Evolutionary conservation across 2,329 filamentous ascomycete genomes (phyloP).

Genomic region (Aspergillus sp.): DNA sequence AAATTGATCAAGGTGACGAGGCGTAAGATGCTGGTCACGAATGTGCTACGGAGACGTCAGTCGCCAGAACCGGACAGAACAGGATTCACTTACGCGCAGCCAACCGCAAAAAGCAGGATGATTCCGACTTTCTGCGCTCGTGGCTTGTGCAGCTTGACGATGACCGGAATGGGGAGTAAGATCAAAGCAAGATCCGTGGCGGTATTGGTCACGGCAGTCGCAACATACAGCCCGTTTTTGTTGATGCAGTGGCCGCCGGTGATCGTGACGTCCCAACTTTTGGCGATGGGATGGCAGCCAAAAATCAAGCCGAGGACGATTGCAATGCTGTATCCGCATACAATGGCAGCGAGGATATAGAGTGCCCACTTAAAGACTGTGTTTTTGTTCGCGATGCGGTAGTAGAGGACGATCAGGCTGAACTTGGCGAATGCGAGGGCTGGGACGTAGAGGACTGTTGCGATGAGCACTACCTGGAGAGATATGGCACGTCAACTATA

Average conservation of each 20-base stretch:
- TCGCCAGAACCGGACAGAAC: neutral
- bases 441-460: constrained; percentile 14
- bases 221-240: constrained; percentile 8
- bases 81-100: constrained; percentile 14
- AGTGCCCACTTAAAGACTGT: constrained; percentile 7
- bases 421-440: constrained; percentile 15
- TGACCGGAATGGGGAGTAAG: constrained; percentile 12
- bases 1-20: constrained; percentile 9
- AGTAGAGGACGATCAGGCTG: constrained; percentile 16
- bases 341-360: constrained; percentile 8
- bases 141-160: constrained; percentile 12
- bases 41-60: constrained; percentile 6
- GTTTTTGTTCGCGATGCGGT: constrained; percentile 11
- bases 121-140: constrained; percentile 13
- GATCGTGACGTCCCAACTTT: constrained; percentile 9
- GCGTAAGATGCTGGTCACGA: constrained; percentile 14
- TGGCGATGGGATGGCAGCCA: constrained; percentile 9
- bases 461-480: constrained; percentile 10
- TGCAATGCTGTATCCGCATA: constrained; percentile 12
- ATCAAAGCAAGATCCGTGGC: constrained; percentile 13
- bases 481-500: neutral
- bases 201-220: constrained; percentile 12
- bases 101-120: constrained; percentile 13
- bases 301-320: constrained; percentile 12
- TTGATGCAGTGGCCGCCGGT: constrained; percentile 9